Evolutionary conservation across 2,329 filamentous ascomycete species (phyloP).

Genomic region (Pseudogymnoascus sp.): DNA sequence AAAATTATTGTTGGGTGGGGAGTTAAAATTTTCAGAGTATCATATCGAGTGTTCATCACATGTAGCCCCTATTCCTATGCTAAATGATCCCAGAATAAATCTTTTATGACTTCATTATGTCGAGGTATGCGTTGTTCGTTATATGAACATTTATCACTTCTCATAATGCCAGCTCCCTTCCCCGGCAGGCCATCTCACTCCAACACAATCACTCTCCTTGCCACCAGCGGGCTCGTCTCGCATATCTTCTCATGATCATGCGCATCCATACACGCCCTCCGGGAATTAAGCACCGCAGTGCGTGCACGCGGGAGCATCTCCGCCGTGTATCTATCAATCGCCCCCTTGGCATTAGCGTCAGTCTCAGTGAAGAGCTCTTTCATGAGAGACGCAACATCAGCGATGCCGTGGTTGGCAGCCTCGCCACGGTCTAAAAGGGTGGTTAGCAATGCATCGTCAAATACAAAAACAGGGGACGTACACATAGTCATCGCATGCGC

Average conservation of each 20-base stretch:
- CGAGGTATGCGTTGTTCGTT: background rate
- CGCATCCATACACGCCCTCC: conserved; percentile 30
- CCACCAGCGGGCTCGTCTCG: conserved; percentile 26
- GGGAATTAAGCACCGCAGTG: conserved; percentile 27
- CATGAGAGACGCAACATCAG: conserved; percentile 41
- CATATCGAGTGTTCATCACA: too few species aligned
- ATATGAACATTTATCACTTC: background rate
- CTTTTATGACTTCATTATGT: background rate
- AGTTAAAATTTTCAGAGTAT: too few species aligned
- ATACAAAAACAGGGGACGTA: conserved; percentile 28
- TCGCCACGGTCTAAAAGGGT: conserved; percentile 43
- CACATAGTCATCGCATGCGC: conserved; percentile 54
- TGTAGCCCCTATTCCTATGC: too few species aligned
- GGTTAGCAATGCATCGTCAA: background rate
- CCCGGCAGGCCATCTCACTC: background rate
- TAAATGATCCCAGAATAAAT: background rate
- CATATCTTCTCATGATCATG: conserved; percentile 30
- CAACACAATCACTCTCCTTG: background rate
- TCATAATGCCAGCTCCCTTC: background rate
- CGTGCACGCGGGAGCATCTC: conserved; percentile 28
- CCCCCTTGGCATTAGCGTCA: conserved; percentile 14
- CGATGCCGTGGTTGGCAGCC: conserved; percentile 48
- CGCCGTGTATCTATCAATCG: conserved; percentile 24
- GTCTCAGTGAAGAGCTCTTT: conserved; percentile 21
- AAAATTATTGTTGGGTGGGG: too few species aligned